Conservation (phyloP, 208 protist species). For the Entamoeba histolytica region DNA sequence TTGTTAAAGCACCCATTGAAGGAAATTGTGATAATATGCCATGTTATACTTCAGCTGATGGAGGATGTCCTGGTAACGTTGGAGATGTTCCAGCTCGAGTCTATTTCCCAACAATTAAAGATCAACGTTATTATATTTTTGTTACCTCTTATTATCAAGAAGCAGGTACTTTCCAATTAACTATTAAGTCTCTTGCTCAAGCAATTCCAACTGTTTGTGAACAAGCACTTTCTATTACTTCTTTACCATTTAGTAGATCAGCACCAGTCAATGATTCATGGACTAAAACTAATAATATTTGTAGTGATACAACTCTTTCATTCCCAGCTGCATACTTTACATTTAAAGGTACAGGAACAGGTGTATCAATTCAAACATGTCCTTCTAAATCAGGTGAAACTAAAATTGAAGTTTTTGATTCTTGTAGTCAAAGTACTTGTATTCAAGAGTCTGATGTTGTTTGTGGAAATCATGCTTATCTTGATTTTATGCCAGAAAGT, state of each 20-base stretch:
- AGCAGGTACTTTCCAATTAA: neutral
- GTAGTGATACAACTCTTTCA: neutral
- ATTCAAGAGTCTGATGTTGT: neutral
- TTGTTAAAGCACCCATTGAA: neutral
- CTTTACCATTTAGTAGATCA: neutral
- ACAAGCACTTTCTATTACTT: neutral
- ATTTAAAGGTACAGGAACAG: neutral
- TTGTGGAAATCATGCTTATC: neutral
- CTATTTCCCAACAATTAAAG: neutral
- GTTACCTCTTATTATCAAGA: neutral
- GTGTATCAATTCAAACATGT: neutral
- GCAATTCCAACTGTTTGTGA: neutral
- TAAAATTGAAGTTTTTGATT: neutral
- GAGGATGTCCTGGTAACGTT: neutral
- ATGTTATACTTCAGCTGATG: neutral
- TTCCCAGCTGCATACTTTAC: neutral
- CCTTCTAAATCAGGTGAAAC: neutral
- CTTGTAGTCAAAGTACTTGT: neutral
- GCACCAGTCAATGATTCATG: neutral
- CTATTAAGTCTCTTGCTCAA: neutral
- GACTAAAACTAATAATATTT: neutral
- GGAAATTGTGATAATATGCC: neutral
- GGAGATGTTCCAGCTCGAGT: neutral
- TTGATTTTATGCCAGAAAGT: neutral
- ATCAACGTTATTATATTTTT: neutral